Base-by-base conservation (phyloP, 371 early-diverging fungal species). In the Mortierella sp. region DNA sequence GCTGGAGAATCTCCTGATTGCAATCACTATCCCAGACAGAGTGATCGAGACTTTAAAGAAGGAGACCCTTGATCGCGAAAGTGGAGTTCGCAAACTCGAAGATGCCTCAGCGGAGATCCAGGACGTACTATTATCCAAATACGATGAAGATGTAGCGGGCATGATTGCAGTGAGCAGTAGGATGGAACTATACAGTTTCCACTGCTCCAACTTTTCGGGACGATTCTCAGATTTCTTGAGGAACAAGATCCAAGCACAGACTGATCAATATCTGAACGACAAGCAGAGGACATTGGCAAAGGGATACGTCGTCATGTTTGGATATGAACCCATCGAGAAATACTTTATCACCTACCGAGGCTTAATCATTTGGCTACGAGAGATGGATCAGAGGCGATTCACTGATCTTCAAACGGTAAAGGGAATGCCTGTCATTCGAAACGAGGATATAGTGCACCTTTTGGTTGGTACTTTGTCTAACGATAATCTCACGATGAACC, bases 331-430 rank as follows among this genome's bases (percentile, higher is more conserved):
- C 0, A 74, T 95, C 7, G 94, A 95, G 79, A 87, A 89, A 54
- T 83, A 86, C 46, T 77, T 96, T 41, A 88, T 88, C 55, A 87
- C 87, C 67, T 96, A 93, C 57, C 90, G 92, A n/a, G 93, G 93
- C 0, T 82, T 96, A 57, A 85, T 92, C 40, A 69, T 89, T n/a
- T 98, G 97, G 97, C 85, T 96, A 54, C 92, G 93, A 58, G 95
- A 94, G 57, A 88, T 95, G 81, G 96, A 97, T 62, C 87, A 95
- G 8, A 80, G 94, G 28, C 86, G 92, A 59, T 94, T 95, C 76
- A 87, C 86, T 54, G 96, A 96, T 57, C 76, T 97, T 7, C 95
- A 93, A 59, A 87, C 90, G 82, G 92, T 92, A 80, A 60, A 56
- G 40, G 22, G 13, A 24, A 19, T 27, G 29, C 13, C 37, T 41